Evolutionary conservation across 176 grass and related monocot genomes (phyloP).

Genomic region (Carex cristatella): DNA sequence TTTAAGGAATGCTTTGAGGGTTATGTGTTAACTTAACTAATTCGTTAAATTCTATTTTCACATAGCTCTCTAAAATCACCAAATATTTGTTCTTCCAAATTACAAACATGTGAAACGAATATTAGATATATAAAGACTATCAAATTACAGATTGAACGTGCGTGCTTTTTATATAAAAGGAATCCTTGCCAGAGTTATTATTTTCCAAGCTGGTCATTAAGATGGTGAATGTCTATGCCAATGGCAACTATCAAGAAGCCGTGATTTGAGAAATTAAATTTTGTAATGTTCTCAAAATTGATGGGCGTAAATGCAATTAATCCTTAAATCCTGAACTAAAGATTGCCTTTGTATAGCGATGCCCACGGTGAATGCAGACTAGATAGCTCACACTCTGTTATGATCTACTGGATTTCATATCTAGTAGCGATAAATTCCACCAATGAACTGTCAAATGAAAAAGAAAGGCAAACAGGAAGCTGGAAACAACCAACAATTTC

Average conservation of each 20-base stretch:
- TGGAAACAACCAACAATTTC: not conserved
- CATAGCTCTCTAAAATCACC: not conserved
- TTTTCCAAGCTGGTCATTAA: not conserved
- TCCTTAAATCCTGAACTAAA: not conserved
- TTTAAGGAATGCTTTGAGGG: not conserved
- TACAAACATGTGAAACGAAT: not conserved
- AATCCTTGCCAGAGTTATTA: not conserved
- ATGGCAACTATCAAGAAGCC: not conserved
- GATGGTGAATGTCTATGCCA: not conserved
- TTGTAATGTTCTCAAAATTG: not conserved
- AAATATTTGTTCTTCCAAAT: not conserved
- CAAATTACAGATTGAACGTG: not conserved
- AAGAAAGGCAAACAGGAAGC: not conserved
- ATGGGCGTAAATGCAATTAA: not conserved
- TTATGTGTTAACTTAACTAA: not conserved
- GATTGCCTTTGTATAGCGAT: not conserved
- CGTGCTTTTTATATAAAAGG: not conserved
- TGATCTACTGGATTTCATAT: not conserved
- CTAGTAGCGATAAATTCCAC: not conserved
- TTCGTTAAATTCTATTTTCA: not conserved
- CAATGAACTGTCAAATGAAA: not conserved
- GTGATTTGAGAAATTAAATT: not conserved
- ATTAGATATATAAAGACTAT: not conserved
- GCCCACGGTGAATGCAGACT: not conserved
- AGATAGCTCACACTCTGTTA: not conserved